phyloP scores from a whole-genome alignment of 164 flowering plant species.

The Chimonanthus salicifolius region DNA sequence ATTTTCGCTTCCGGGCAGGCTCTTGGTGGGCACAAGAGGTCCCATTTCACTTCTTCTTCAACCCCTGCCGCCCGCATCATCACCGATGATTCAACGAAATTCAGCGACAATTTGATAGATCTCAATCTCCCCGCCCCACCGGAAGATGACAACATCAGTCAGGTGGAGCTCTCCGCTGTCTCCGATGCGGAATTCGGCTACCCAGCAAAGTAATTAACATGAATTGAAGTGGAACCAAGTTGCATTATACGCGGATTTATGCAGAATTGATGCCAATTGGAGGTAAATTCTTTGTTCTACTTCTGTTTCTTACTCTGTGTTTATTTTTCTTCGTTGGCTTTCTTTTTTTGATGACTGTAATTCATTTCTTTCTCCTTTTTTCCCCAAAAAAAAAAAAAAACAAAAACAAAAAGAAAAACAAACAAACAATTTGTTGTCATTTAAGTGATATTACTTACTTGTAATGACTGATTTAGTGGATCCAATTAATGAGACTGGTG shows the following conservation, averaged over 20 bases:
- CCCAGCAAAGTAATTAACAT: conserved; percentile 10
- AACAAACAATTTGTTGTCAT: conserved; percentile 1
- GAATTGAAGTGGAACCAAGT: not conserved
- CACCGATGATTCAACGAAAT: conserved; percentile 11
- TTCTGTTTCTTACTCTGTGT: conserved; percentile 7
- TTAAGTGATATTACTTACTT: conserved; percentile 10
- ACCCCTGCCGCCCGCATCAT: conserved; percentile 11
- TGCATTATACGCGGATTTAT: not conserved
- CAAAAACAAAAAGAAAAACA: no score
- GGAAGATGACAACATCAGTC: conserved; percentile 49
- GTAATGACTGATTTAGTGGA: conserved; percentile 16
- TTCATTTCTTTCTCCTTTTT: conserved; percentile 12
- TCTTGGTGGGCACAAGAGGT: conserved; percentile 88
- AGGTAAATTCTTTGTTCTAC: conserved; percentile 20
- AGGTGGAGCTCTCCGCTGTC: conserved; percentile 48
- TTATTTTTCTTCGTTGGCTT: conserved; percentile 5
- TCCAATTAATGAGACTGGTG: conserved; percentile 8
- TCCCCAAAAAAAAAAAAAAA: no score
- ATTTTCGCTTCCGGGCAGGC: conserved; percentile 84
- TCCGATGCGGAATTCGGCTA: conserved; percentile 37
- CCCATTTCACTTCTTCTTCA: conserved; percentile 32
- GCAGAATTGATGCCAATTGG: not conserved
- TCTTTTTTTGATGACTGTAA: conserved; percentile 11
- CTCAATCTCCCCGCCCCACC: conserved; percentile 79
- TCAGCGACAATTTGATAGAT: conserved; percentile 48